Percentiles rank a stretch among this genome's conserved stretches.
phyloP scores from a whole-genome alignment of 139 green algal genomes.

The Desmodesmus armatus region DNA sequence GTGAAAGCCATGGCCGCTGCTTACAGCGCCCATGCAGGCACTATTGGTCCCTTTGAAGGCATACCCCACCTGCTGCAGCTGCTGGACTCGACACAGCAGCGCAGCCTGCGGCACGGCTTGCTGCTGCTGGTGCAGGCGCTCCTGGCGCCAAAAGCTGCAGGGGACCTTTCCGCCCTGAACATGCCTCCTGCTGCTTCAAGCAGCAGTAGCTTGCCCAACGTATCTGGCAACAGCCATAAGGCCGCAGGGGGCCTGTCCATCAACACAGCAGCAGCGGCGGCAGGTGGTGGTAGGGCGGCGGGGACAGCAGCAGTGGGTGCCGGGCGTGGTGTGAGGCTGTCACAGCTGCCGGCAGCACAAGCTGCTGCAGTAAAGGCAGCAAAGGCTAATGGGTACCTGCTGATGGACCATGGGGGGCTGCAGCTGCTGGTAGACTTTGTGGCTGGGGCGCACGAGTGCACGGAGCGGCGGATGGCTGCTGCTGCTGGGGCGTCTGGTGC shows the following conservation, averaged over 20 bases:
- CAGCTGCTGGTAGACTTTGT: constrained; percentile 88
- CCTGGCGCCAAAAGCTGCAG: constrained; percentile 61
- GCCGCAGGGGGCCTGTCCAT: not conserved
- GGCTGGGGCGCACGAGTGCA: constrained; percentile 79
- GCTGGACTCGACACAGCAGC: constrained; percentile 73
- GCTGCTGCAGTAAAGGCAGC: constrained; percentile 48
- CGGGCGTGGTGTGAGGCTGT: not conserved
- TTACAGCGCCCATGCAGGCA: constrained; percentile 67
- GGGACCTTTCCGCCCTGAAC: not conserved
- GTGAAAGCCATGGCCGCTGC: constrained; percentile 87
- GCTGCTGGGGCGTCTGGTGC: constrained; percentile 5
- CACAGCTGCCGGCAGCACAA: not conserved
- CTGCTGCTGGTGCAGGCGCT: constrained; percentile 85
- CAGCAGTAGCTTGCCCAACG: constrained; percentile 5
- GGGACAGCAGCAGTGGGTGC: not conserved
- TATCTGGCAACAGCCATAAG: constrained; percentile 16
- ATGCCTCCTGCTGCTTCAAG: not conserved
- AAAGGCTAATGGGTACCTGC: constrained; percentile 69
- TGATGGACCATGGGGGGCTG: constrained; percentile 79
- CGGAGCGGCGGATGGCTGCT: constrained; percentile 54
- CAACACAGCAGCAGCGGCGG: not conserved
- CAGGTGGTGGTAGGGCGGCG: not conserved
- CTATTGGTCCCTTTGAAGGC: constrained; percentile 82
- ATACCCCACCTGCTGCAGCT: constrained; percentile 78
- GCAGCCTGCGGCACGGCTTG: constrained; percentile 76